A percentile compares a stretch with the other conserved stretches of the same genome.
Conservation (phyloP, 1,284 basidiomycete species). For the Nidula niveotomentosa region DNA sequence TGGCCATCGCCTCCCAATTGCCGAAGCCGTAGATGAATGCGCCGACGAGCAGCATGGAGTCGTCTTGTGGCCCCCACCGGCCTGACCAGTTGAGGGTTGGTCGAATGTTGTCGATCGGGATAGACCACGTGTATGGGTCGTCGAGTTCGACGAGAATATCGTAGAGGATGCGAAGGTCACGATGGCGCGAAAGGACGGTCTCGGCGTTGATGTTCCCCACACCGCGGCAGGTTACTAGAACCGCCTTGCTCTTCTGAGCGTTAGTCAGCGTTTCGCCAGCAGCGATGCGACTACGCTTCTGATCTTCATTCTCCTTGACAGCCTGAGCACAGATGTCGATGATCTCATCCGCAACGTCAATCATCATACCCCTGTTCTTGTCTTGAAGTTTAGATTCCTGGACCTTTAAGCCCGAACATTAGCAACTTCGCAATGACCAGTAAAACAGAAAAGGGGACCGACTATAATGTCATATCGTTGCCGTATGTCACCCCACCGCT, state of each 20-base stretch:
- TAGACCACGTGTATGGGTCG: conserved; percentile 79
- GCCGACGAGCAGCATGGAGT: conserved; percentile 93
- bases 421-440: conserved; percentile 6
- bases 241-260: conserved; percentile 92
- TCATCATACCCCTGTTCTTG: conserved; percentile 94
- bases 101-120: conserved; percentile 92
- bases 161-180: conserved; percentile 89
- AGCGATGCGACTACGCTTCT: conserved; percentile 74
- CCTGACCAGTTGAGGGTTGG: conserved; percentile 96
- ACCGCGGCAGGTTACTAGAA: conserved; percentile 87
- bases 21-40: conserved; percentile 95
- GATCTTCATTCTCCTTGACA: conserved; percentile 81
- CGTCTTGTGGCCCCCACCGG: conserved; percentile 92
- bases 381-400: conserved; percentile 90
- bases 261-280: conserved; percentile 85
- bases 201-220: conserved; percentile 97
- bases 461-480: conserved; percentile 95
- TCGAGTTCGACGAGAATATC: conserved; percentile 76
- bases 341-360: conserved; percentile 92
- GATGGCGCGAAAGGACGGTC: conserved; percentile 89
- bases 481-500: conserved; percentile 97
- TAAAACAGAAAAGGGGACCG: conserved; percentile 29
- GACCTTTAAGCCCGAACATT: conserved; percentile 48
- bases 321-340: conserved; percentile 85
- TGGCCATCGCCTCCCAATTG: conserved; percentile 95